These are phyloP conservation scores for Hericium rajendrae DNA, from an alignment of 768 basidiomycete species.

Conservation along the genomic window DNA sequence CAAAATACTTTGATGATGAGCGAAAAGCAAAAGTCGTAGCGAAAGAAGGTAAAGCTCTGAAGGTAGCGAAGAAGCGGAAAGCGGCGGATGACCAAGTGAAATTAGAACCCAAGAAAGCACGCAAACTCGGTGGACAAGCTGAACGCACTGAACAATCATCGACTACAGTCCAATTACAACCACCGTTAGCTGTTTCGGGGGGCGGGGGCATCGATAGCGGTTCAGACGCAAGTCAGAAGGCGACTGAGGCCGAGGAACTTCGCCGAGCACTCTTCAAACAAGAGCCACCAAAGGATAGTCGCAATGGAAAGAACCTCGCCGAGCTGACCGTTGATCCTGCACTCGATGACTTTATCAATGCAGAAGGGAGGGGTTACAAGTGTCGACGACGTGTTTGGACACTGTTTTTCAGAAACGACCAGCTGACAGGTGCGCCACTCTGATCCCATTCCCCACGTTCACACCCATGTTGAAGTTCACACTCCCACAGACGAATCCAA, in stretches of 20 bases:
- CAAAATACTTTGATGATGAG: background rate
- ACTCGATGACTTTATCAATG: background rate
- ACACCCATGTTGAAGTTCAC: too few relatives aligned
- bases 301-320: background rate
- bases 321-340: background rate
- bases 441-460: background rate
- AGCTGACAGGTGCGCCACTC: background rate
- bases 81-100: background rate
- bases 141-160: too few relatives aligned
- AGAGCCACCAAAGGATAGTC: background rate
- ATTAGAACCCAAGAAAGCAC: background rate
- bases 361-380: background rate
- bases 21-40: background rate
- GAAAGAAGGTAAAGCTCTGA: background rate
- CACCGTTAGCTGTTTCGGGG: too few relatives aligned
- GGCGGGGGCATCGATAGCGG: too few relatives aligned
- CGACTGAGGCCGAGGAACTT: background rate
- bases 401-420: background rate
- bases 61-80: background rate
- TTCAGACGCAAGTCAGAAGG: too few relatives aligned
- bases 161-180: too few relatives aligned
- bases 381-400: background rate
- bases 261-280: background rate
- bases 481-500: background rate
- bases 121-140: too few relatives aligned